Conservation (phyloP, 768 basidiomycete genomes). For the Boletus vinaceobasis region DNA sequence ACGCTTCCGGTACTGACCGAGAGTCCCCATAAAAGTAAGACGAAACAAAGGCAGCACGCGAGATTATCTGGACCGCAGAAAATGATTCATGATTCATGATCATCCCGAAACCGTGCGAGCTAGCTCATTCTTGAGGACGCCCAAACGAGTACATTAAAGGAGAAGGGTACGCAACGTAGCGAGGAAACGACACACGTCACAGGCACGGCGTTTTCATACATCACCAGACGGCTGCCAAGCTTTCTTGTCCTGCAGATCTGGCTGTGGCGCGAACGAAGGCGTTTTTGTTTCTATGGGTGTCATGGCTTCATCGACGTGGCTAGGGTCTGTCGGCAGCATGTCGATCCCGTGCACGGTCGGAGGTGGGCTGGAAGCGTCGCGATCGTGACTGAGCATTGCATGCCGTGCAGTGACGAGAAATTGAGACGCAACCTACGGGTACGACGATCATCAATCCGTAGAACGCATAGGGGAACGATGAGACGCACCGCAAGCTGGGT, state of each 20-base stretch:
- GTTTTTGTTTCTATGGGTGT: too few species aligned
- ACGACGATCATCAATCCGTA: background rate
- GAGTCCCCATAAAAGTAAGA: too few species aligned
- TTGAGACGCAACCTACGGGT: slow-evolving; percentile 9
- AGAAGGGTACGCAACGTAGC: background rate
- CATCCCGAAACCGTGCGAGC: too few species aligned
- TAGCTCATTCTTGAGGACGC: too few species aligned
- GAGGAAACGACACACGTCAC: too few species aligned
- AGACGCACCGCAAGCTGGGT: slow-evolving; percentile 18
- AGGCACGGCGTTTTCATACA: background rate
- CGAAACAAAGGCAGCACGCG: background rate
- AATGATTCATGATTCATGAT: background rate
- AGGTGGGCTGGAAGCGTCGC: too few species aligned
- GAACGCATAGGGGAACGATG: background rate
- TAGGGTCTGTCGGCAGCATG: background rate
- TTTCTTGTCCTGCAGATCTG: background rate
- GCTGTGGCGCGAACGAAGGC: background rate
- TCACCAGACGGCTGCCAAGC: background rate
- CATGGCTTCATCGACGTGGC: background rate
- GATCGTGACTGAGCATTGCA: background rate
- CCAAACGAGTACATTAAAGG: background rate
- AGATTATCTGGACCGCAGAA: background rate
- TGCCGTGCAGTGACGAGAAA: slow-evolving; percentile 17
- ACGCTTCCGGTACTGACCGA: too few species aligned
- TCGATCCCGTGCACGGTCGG: background rate